Evolutionary conservation across 148 eudicot species (phyloP).

Genomic region (Persicaria tinctoria): DNA sequence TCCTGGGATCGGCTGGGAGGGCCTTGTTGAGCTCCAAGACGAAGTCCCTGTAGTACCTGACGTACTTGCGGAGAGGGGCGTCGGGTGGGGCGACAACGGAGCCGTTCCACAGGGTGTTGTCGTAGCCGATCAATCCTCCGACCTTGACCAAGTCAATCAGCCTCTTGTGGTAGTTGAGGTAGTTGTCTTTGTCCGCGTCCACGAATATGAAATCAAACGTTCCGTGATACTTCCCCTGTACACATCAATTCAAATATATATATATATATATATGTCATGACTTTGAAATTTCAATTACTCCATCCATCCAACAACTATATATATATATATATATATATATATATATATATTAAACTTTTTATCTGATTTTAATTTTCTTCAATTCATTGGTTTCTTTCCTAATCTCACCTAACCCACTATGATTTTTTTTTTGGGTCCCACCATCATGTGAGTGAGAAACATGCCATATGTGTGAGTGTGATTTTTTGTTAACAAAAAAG

Average conservation of each 20-base stretch:
- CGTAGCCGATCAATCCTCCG: conserved; percentile 30
- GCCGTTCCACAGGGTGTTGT: conserved; percentile 35
- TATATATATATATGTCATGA: neutral
- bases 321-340: neutral
- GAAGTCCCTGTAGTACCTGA: conserved; percentile 1
- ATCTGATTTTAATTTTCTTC: too few relatives aligned
- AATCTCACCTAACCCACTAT: neutral
- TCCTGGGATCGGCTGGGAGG: conserved; percentile 22
- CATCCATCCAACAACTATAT: too few relatives aligned
- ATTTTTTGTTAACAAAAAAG: neutral
- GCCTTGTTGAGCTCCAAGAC: conserved; percentile 16
- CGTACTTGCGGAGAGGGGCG: conserved; percentile 6
- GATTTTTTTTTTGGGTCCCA: too few relatives aligned
- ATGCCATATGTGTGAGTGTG: neutral
- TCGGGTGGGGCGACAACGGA: conserved; percentile 19
- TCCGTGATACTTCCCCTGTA: conserved; percentile 26
- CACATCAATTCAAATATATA: neutral
- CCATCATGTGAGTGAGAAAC: too few relatives aligned
- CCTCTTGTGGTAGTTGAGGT: conserved; percentile 27
- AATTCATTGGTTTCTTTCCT: neutral
- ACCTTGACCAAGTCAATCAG: conserved; percentile 25
- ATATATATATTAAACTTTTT: too few relatives aligned
- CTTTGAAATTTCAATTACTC: neutral
- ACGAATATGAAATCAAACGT: conserved; percentile 28
- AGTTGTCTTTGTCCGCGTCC: conserved; percentile 33